A percentile compares a stretch with the other conserved stretches of the same genome.
These are phyloP conservation scores for Rhodotorula mucilaginosa DNA, from an alignment of 1,284 basidiomycete genomes.

Conservation along the genomic window DNA sequence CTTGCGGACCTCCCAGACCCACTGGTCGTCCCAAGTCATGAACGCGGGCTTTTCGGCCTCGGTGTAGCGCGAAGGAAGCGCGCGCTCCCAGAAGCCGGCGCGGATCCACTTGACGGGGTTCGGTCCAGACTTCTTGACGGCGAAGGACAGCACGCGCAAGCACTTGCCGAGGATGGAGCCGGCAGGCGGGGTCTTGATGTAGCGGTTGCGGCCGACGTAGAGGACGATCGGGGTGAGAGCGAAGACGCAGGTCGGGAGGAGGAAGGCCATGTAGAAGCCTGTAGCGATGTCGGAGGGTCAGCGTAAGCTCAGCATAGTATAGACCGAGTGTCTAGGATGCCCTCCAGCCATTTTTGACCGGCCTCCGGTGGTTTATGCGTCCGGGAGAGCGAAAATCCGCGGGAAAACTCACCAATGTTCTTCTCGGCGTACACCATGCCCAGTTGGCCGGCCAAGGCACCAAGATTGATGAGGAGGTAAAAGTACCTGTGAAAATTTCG, in stretches of 20 bases:
- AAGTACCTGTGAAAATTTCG: not conserved
- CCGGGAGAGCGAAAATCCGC: not conserved
- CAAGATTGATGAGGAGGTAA: slow-evolving; percentile 59
- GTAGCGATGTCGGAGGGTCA: not conserved
- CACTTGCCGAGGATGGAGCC: slow-evolving; percentile 70
- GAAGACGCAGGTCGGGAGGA: slow-evolving; percentile 51
- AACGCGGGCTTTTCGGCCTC: slow-evolving; percentile 49
- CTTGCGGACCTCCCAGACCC: slow-evolving; percentile 78
- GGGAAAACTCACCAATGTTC: slow-evolving; percentile 40
- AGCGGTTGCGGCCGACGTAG: slow-evolving; percentile 63
- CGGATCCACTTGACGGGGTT: slow-evolving; percentile 53
- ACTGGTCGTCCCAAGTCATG: slow-evolving; percentile 59
- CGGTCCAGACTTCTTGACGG: slow-evolving; percentile 48
- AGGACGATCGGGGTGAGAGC: slow-evolving; percentile 64
- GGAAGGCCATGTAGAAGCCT: slow-evolving; percentile 52
- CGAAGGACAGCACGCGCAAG: slow-evolving; percentile 45
- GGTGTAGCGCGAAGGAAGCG: slow-evolving; percentile 57
- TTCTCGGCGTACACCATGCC: slow-evolving; percentile 49
- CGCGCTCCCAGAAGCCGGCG: slow-evolving; percentile 73
- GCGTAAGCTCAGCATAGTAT: not conserved
- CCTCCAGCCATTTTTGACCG: too few species aligned
- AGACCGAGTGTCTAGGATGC: too few species aligned
- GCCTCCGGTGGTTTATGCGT: not conserved
- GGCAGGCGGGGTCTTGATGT: slow-evolving; percentile 65
- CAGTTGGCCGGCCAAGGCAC: slow-evolving; percentile 59